phyloP scores from a whole-genome alignment of 2,329 filamentous ascomycete genomes.

The Catunica adiposa region DNA sequence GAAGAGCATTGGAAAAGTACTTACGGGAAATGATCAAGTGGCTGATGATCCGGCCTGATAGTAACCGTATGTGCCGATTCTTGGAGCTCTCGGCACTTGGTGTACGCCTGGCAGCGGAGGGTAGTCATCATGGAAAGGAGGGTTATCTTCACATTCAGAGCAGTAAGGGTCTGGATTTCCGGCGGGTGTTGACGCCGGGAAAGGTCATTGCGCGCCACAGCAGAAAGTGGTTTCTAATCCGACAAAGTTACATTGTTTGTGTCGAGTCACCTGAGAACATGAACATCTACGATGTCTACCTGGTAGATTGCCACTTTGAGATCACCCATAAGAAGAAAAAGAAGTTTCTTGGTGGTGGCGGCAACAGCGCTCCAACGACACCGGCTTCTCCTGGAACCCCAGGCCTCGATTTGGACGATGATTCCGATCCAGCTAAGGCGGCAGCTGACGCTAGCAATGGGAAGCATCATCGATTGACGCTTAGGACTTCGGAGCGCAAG shows the following conservation, averaged over 20 bases:
- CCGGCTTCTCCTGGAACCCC: constrained; percentile 4
- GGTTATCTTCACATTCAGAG: constrained; percentile 86
- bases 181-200: constrained; percentile 60
- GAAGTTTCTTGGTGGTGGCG: constrained; percentile 25
- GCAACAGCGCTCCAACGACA: constrained; percentile 9
- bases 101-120: constrained; percentile 83
- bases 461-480: constrained; percentile 69
- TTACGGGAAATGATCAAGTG: constrained; percentile 87
- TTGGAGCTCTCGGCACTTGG: constrained; percentile 87
- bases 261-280: constrained; percentile 98
- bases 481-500: constrained; percentile 85
- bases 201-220: constrained; percentile 69
- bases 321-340: constrained; percentile 62
- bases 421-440: constrained; percentile 10
- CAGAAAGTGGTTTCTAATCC: constrained; percentile 95
- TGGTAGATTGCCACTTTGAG: constrained; percentile 80
- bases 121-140: constrained; percentile 95
- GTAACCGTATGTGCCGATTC: constrained; percentile 89
- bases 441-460: constrained; percentile 16
- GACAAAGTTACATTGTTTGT: constrained; percentile 92
- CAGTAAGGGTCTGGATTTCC: constrained; percentile 72
- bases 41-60: constrained; percentile 92
- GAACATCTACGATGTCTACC: constrained; percentile 95
- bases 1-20: constrained; percentile 75
- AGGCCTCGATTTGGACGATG: constrained; percentile 9